Evolutionary conservation across 2,329 filamentous ascomycete species (phyloP).

Genomic region (Clonostachys rhizophaga): DNA sequence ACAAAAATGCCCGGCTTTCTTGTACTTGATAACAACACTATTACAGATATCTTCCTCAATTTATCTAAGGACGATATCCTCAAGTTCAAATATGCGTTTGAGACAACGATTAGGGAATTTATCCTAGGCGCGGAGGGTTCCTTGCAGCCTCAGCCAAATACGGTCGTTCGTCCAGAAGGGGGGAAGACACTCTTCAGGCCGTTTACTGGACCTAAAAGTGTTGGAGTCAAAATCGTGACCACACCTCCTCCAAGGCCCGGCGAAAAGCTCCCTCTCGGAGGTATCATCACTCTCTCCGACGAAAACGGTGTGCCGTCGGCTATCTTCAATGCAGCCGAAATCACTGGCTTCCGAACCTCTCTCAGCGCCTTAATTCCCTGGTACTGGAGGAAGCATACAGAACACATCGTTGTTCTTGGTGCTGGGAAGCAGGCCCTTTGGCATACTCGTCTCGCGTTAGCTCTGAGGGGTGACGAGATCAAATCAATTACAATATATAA

Average conservation of each 20-base stretch:
- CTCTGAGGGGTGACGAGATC: conserved; percentile 29
- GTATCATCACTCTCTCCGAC: conserved; percentile 56
- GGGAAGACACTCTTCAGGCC: conserved; percentile 15
- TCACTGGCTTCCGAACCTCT: conserved; percentile 67
- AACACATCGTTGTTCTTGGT: conserved; percentile 14
- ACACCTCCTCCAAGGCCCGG: conserved; percentile 1
- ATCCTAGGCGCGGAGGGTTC: no score
- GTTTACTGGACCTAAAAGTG: conserved; percentile 8
- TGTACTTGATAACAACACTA: no score
- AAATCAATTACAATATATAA: conserved; percentile 23
- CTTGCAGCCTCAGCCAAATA: conserved; percentile 8
- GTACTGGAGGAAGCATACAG: conserved; percentile 21
- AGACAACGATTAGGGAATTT: no score
- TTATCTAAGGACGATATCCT: no score
- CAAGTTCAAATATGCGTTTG: no score
- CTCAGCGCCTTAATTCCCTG: conserved; percentile 59
- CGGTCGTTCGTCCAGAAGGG: conserved; percentile 11
- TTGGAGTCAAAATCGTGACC: conserved; percentile 16
- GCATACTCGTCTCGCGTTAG: conserved; percentile 61
- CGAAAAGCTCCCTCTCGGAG: background rate
- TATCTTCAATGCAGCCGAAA: conserved; percentile 61
- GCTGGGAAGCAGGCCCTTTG: conserved; percentile 40
- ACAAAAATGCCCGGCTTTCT: no score
- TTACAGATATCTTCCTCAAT: no score
- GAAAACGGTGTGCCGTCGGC: conserved; percentile 51